Evolutionary conservation across 139 green algal species (phyloP).

Genomic region (Dunaliella primolecta): DNA sequence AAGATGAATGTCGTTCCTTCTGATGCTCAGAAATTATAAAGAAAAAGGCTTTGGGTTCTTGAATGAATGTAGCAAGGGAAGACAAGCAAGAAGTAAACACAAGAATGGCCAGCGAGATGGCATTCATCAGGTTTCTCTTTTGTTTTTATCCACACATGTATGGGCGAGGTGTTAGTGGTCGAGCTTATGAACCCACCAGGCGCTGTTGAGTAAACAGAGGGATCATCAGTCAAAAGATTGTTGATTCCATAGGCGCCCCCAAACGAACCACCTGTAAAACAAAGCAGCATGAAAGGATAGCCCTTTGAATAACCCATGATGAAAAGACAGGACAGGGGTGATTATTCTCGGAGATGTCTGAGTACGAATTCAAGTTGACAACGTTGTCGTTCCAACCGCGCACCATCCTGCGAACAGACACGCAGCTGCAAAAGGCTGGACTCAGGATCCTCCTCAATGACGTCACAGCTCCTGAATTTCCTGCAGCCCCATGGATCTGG

Average conservation of each 20-base stretch:
- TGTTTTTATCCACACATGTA: too few relatives aligned
- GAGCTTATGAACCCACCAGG: background rate
- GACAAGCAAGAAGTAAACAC: background rate
- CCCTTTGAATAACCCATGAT: background rate
- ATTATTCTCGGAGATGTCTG: too few relatives aligned
- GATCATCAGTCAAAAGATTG: background rate
- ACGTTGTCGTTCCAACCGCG: too few relatives aligned
- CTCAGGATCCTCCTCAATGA: background rate
- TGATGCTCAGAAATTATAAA: background rate
- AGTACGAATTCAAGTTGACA: too few relatives aligned
- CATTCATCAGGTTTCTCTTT: too few relatives aligned
- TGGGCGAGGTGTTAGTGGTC: background rate
- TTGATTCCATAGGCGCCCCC: background rate
- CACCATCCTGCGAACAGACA: background rate
- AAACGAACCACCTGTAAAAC: background rate
- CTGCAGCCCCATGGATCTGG: too few relatives aligned
- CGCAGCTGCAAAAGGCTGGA: background rate
- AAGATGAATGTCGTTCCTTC: background rate
- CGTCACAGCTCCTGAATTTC: too few relatives aligned
- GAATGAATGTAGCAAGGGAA: background rate
- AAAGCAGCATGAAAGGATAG: background rate
- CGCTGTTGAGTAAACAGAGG: background rate
- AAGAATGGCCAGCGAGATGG: background rate
- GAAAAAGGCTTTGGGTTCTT: too few relatives aligned
- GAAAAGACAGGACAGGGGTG: too few relatives aligned